phyloP scores from a whole-genome alignment of 345 rosid genomes.

The Sisymbrium altissimum region DNA sequence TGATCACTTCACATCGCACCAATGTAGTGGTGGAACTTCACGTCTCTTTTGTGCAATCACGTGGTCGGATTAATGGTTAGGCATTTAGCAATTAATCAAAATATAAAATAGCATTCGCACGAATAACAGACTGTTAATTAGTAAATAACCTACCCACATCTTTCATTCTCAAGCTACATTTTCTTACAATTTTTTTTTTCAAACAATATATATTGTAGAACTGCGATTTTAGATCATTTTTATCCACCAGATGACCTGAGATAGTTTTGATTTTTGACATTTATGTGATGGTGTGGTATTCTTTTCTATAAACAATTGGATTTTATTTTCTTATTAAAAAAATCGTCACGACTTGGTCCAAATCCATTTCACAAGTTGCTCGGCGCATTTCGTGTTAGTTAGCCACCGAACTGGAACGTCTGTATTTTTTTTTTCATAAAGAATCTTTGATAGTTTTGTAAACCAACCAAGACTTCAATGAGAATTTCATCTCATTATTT shows the following conservation, averaged over 20 bases:
- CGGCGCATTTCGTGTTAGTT: constrained; percentile 21
- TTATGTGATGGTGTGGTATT: not conserved
- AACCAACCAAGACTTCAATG: not conserved
- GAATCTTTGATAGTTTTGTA: not conserved
- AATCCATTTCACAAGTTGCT: constrained; percentile 18
- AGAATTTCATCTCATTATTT: not conserved
- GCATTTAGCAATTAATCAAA: not conserved
- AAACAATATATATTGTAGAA: not conserved
- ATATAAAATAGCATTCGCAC: not conserved
- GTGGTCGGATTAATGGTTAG: not conserved
- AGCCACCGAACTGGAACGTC: constrained; percentile 21
- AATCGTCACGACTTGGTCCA: constrained; percentile 21
- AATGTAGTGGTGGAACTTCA: constrained; percentile 31
- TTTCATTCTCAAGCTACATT: not conserved
- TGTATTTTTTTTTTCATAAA: not conserved
- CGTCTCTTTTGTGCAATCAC: constrained; percentile 21
- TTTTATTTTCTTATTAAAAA: not conserved
- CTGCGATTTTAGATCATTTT: not conserved
- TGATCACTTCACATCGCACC: constrained; percentile 22
- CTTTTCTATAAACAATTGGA: not conserved
- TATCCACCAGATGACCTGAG: too few relatives aligned
- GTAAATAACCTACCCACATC: too few relatives aligned
- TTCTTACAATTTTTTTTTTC: not conserved
- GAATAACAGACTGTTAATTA: not conserved
- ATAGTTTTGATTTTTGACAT: not conserved